Base-by-base conservation (phyloP, 2,329 filamentous ascomycete species). In the Fusarium sp. region DNA sequence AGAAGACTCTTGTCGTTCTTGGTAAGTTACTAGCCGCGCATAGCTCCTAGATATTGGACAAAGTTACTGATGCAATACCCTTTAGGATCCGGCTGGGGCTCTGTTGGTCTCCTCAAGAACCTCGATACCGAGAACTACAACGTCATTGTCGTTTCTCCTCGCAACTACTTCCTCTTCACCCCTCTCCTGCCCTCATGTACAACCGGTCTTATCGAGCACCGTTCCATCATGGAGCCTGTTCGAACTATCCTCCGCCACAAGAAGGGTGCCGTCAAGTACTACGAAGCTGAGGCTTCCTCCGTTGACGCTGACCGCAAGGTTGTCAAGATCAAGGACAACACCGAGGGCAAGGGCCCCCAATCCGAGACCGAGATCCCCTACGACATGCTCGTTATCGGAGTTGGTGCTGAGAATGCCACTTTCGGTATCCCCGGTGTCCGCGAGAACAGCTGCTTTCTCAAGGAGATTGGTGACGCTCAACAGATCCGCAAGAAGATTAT, bases 151-250 rank as follows among this genome's bases (percentile, higher is more conserved):
- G 93, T 99, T 81, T 98, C 96, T 52, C 96, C 96, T 58, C 93
- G 96, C 80, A 99, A 99, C 86, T 99, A 97, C 89, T 99, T 99
- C 90, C 91, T 99, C 75, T 99, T 99, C 88, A 99, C 96, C 30
- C 96, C 96, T 66, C 90, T 99, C 64, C 89, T 99, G 68, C 96
- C 96, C 72, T 98, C 95, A 79, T 99, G 96, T 84, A 98, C 96
- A 55, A 98, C 95, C 73, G 96, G 96, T 77, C 92, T 94, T 76
- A 96, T 99, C 82, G 96, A 99, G 87, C 96, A 98, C 86, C 94
- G 96, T 81, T 98, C 95, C 79, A 99, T 99, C 83, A 99, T 99
- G 96, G 96, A 99, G 86, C 96, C 96, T 61, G 92, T 99, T 77
- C 94, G 96, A 79, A 94, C 96, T 81, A 97, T 99, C 81, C 88